Percentiles rank a stretch among this genome's conserved stretches.
Evolutionary conservation across 2,329 filamentous ascomycete species (phyloP).

Genomic region (Pseudocercospora eumusae): DNA sequence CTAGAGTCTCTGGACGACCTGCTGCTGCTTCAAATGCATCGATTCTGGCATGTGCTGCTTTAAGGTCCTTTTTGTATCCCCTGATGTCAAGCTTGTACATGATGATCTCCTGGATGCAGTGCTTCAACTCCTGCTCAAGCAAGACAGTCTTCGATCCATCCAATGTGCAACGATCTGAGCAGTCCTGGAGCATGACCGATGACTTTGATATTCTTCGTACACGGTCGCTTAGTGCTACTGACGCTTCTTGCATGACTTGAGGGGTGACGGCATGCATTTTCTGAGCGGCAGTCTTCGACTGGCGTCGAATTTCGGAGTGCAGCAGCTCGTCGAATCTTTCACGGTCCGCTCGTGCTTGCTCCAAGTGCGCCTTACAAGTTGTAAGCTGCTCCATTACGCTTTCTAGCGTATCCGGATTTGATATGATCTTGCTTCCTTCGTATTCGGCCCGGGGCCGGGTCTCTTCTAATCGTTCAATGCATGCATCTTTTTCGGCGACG

Average conservation of each 20-base stretch:
- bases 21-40: conserved; percentile 30
- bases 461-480: conserved; percentile 15
- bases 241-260: conserved; percentile 24
- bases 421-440: not conserved
- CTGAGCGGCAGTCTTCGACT: conserved; percentile 33
- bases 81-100: conserved; percentile 53
- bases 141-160: conserved; percentile 4
- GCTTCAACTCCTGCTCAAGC: conserved; percentile 36
- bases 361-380: conserved; percentile 25
- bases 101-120: conserved; percentile 49
- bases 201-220: conserved; percentile 3
- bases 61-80: conserved; percentile 47
- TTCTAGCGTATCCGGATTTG: not conserved
- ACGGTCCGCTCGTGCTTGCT: conserved; percentile 34
- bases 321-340: conserved; percentile 46
- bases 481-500: conserved; percentile 15
- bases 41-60: conserved; percentile 36
- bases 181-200: not conserved
- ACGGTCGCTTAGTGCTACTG: conserved; percentile 4
- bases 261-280: conserved; percentile 20
- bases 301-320: conserved; percentile 45
- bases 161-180: not conserved
- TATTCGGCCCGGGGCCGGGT: not conserved
- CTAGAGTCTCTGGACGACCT: conserved; percentile 17
- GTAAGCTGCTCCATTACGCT: conserved; percentile 5